A percentile compares a stretch with the other conserved stretches of the same genome.
Conservation (phyloP, 352 stramenopile species). For the Pythium coloratum region DNA sequence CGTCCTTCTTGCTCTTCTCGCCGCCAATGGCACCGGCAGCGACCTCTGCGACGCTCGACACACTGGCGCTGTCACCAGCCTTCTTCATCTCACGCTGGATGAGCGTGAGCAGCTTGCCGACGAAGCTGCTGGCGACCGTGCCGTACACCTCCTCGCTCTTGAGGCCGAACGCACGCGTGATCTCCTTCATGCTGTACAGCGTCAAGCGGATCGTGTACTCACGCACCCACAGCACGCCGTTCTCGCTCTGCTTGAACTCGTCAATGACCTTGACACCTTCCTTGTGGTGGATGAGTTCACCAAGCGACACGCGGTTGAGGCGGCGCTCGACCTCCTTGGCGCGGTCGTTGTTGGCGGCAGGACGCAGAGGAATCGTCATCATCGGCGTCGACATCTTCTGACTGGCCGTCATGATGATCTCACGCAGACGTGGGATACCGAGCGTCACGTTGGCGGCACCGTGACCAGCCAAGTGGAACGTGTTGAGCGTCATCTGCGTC, state of each 20-base stretch:
- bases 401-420: slow-evolving; percentile 99
- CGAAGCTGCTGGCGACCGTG: slow-evolving; percentile 87
- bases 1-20: slow-evolving; percentile 45
- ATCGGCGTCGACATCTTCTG: slow-evolving; percentile 97
- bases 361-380: slow-evolving; percentile 96
- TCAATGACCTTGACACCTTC: slow-evolving; percentile 93
- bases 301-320: slow-evolving; percentile 93
- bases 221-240: slow-evolving; percentile 92
- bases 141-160: slow-evolving; percentile 92
- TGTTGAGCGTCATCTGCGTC: slow-evolving; percentile 99
- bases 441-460: slow-evolving; percentile 99
- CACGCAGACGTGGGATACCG: slow-evolving; percentile 98
- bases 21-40: slow-evolving; percentile 41
- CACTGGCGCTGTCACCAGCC: slow-evolving; percentile 52
- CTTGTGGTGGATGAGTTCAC: slow-evolving; percentile 92
- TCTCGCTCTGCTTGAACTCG: slow-evolving; percentile 87
- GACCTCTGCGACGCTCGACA: slow-evolving; percentile 51
- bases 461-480: slow-evolving; percentile 99
- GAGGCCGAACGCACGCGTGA: slow-evolving; percentile 95
- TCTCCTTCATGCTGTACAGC: slow-evolving; percentile 94
- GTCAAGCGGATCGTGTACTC: slow-evolving; percentile 97
- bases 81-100: slow-evolving; percentile 96
- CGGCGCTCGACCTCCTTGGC: slow-evolving; percentile 83
- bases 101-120: slow-evolving; percentile 92
- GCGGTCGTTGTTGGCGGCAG: slow-evolving; percentile 44